Evolutionary conservation across 257 asterid species (phyloP).

Genomic region (Dorcoceras hygrometricum): DNA sequence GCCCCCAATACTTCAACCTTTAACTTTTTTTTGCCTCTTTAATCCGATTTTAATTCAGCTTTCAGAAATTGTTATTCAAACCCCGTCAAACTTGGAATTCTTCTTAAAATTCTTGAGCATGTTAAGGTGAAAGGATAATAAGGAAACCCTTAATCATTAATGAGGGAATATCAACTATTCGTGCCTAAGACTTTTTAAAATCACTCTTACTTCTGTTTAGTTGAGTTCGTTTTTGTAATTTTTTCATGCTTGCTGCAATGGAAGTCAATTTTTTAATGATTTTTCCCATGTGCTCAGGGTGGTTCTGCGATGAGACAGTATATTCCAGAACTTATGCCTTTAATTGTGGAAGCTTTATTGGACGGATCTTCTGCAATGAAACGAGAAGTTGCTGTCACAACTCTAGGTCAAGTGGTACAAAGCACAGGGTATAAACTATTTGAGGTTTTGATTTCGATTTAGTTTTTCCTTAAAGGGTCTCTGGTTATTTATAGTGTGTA

Average conservation of each 20-base stretch:
- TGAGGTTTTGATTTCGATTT: constrained; percentile 20
- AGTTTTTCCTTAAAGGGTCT: constrained; percentile 1
- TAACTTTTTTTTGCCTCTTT: neutral
- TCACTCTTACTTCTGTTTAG: constrained; percentile 20
- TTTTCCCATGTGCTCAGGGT: constrained; percentile 55
- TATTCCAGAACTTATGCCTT: constrained; percentile 93
- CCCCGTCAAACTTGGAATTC: neutral
- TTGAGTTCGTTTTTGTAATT: constrained; percentile 15
- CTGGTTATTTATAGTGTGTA: constrained; percentile 8
- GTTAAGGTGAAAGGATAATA: neutral
- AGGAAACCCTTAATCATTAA: constrained; percentile 7
- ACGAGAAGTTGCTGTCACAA: constrained; percentile 98
- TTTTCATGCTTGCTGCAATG: constrained; percentile 20
- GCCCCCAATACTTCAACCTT: neutral
- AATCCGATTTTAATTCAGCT: neutral
- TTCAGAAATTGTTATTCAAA: neutral
- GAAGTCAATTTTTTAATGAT: constrained; percentile 19
- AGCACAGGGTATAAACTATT: constrained; percentile 85
- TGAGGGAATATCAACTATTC: neutral
- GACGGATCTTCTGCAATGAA: constrained; percentile 94
- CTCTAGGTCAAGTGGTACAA: constrained; percentile 99
- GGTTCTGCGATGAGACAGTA: constrained; percentile 98
- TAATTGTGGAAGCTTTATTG: constrained; percentile 87
- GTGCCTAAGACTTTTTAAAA: constrained; percentile 14
- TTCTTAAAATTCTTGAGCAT: neutral